These are phyloP conservation scores for Lepidium sativum DNA, from an alignment of 345 rosid genomes.

Conservation along the genomic window DNA sequence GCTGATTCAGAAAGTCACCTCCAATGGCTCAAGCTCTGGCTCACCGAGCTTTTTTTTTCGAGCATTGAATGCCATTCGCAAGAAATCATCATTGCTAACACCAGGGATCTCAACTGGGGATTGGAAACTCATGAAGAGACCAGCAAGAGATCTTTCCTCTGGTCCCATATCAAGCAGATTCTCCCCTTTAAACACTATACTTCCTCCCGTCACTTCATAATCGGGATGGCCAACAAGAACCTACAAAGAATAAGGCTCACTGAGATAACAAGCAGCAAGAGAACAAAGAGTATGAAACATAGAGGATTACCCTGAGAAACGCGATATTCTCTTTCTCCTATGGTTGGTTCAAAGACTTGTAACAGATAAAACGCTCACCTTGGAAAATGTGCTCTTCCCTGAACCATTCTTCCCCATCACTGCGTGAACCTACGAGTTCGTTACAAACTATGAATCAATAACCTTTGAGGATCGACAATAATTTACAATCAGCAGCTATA, in stretches of 20 bases:
- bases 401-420: constrained; percentile 98
- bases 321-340: background rate
- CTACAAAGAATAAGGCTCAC: constrained; percentile 25
- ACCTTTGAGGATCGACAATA: background rate
- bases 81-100: constrained; percentile 83
- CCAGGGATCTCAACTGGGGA: constrained; percentile 93
- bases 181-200: constrained; percentile 69
- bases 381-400: constrained; percentile 91
- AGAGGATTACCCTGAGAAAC: background rate
- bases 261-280: background rate
- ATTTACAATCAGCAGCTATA: background rate
- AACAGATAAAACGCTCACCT: constrained; percentile 35
- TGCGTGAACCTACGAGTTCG: constrained; percentile 59
- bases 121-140: constrained; percentile 93
- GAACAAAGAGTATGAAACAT: background rate
- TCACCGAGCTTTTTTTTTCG: constrained; percentile 61
- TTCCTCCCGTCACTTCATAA: constrained; percentile 89
- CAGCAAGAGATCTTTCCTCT: constrained; percentile 91
- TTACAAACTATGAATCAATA: constrained; percentile 9
- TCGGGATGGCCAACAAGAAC: constrained; percentile 97
- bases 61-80: constrained; percentile 94
- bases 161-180: constrained; percentile 90
- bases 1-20: constrained; percentile 32
- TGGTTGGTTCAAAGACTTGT: background rate
- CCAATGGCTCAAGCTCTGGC: constrained; percentile 84